These are phyloP conservation scores for Pulveroboletus sp. DNA, from an alignment of 768 basidiomycete species.

Conservation along the genomic window DNA sequence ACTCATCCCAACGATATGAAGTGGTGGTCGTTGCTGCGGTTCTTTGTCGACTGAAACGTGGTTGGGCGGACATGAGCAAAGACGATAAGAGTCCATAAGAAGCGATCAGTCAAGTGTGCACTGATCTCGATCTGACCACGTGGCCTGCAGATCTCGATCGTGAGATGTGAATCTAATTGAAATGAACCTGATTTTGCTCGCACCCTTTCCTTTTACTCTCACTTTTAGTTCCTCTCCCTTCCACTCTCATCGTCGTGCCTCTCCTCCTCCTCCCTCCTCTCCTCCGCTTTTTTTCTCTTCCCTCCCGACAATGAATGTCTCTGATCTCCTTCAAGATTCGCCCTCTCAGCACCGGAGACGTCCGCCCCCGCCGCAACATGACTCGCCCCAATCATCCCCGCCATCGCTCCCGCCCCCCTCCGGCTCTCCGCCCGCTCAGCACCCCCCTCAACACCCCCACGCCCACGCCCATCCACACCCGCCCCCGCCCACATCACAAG, in stretches of 20 bases:
- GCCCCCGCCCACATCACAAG: conserved; percentile 13
- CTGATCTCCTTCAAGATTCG: conserved; percentile 64
- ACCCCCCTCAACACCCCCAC: conserved; percentile 27
- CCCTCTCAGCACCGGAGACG: conserved; percentile 55
- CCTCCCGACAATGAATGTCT: conserved; percentile 55
- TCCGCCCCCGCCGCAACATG: conserved; percentile 25
- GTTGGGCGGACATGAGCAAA: no score
- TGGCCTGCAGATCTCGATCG: conserved; percentile 30
- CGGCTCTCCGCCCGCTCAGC: conserved; percentile 32
- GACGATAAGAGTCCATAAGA: background rate
- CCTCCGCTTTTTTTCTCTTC: background rate
- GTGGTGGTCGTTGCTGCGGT: no score
- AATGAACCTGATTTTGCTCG: conserved; percentile 32
- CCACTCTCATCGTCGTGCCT: conserved; percentile 22
- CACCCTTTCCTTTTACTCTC: conserved; percentile 29
- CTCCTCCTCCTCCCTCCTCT: background rate
- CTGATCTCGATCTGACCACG: conserved; percentile 33
- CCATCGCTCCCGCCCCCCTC: conserved; percentile 26
- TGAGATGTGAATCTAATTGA: conserved; percentile 34
- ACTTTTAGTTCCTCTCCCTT: conserved; percentile 25
- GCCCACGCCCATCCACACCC: conserved; percentile 13
- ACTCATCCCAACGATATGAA: no score
- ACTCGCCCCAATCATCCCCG: conserved; percentile 23
- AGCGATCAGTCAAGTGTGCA: conserved; percentile 7
- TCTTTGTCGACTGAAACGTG: no score